Conservation (phyloP, 192 early-diverging fungal species). For the Entrophospora sp. region DNA sequence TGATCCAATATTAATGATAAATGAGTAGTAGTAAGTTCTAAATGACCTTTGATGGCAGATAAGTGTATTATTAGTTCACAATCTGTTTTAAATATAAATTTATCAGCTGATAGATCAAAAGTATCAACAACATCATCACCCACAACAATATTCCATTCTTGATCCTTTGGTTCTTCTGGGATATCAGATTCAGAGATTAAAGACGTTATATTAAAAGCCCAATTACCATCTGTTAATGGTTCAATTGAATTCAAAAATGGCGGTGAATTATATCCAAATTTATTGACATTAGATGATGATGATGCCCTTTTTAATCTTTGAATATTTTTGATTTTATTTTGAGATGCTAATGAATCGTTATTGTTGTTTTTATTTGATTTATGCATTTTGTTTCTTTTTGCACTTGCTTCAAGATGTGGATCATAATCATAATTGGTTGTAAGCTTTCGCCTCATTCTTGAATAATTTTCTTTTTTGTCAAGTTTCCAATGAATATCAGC, state of each 20-base stretch:
- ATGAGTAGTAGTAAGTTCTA: conserved; percentile 14
- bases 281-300: no score
- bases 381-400: conserved; percentile 17
- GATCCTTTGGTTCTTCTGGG: background rate
- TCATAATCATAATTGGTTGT: conserved; percentile 22
- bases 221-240: conserved; percentile 15
- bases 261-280: background rate
- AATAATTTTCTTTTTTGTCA: conserved; percentile 19
- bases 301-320: background rate
- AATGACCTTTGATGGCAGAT: conserved; percentile 9
- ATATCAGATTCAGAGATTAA: conserved; percentile 11
- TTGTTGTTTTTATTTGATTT: background rate
- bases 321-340: conserved; percentile 13
- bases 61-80: conserved; percentile 16
- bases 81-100: conserved; percentile 5
- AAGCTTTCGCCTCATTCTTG: conserved; percentile 15
- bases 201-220: background rate
- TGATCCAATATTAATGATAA: conserved; percentile 15
- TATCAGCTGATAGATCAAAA: conserved; percentile 2
- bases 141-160: conserved; percentile 19
- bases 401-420: conserved; percentile 17
- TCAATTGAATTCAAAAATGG: conserved; percentile 10
- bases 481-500: conserved; percentile 19
- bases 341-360: no score
- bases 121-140: conserved; percentile 15